Evolutionary conservation across 495 filamentous ascomycete genomes (phyloP).

Genomic region (Aspergillus mulundensis): DNA sequence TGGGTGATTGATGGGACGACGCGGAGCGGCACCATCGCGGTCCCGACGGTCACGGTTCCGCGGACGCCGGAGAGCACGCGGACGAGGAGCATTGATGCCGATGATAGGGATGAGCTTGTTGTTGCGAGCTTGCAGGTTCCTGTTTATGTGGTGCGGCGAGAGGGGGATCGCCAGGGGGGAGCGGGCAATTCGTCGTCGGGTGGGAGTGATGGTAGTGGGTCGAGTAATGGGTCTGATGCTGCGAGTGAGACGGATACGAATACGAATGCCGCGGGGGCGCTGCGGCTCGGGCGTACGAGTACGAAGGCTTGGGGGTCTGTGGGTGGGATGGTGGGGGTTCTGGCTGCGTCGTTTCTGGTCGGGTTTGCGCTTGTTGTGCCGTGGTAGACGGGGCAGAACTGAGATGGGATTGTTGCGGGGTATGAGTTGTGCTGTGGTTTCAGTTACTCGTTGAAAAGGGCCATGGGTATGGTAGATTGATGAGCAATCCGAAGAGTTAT

Average conservation of each 20-base stretch:
- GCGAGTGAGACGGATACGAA: background rate
- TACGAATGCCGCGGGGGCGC: constrained; percentile 1
- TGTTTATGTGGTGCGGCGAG: background rate
- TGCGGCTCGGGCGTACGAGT: background rate
- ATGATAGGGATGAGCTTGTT: background rate
- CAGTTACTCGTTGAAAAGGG: no score
- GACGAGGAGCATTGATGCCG: background rate
- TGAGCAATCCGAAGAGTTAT: no score
- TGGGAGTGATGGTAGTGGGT: background rate
- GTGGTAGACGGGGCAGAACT: no score
- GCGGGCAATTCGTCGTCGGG: background rate
- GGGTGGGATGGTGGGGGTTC: background rate
- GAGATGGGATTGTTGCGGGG: no score
- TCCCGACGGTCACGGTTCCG: background rate
- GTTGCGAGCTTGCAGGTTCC: background rate
- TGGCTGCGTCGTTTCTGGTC: background rate
- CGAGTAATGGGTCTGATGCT: background rate
- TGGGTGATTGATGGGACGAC: background rate
- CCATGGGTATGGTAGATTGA: no score
- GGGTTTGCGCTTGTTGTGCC: constrained; percentile 7
- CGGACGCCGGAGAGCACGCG: background rate
- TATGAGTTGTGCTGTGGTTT: no score
- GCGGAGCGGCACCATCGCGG: background rate
- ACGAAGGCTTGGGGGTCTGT: background rate
- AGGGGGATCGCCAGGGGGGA: background rate